Conservation (phyloP, 805 yeast genomes). For the Candida coleopterorum region DNA sequence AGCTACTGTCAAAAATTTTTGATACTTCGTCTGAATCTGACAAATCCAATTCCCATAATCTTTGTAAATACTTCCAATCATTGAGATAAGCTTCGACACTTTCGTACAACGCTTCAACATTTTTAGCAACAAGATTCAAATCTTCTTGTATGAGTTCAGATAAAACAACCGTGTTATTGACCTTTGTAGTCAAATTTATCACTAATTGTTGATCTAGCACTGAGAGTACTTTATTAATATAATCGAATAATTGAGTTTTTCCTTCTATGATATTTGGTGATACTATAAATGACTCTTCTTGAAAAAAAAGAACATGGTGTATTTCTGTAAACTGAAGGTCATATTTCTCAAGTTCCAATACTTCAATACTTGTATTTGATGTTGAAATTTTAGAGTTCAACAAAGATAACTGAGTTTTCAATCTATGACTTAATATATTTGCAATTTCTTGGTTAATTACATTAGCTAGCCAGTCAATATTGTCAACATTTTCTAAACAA, state of each 20-base stretch:
- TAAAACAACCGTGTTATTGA: neutral
- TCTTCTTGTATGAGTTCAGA: neutral
- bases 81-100: constrained; percentile 33
- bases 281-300: constrained; percentile 32
- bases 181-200: neutral
- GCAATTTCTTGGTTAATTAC: constrained; percentile 22
- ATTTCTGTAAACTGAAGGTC: neutral
- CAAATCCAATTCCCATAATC: constrained; percentile 51
- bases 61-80: constrained; percentile 54
- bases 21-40: constrained; percentile 36
- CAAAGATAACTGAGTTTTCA: constrained; percentile 13
- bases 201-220: constrained; percentile 17
- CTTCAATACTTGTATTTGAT: neutral
- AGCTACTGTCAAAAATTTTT: constrained; percentile 15
- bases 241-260: constrained; percentile 24
- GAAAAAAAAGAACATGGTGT: constrained; percentile 32
- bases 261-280: constrained; percentile 38
- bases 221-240: constrained; percentile 14
- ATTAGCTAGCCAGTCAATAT: constrained; percentile 15
- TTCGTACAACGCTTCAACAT: constrained; percentile 20
- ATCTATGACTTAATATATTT: constrained; percentile 16
- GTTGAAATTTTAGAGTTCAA: constrained; percentile 1
- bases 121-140: neutral
- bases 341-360: constrained; percentile 6
- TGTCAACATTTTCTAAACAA: constrained; percentile 14